phyloP scores from a whole-genome alignment of 148 eudicot genomes.

The Limonium bicolor region DNA sequence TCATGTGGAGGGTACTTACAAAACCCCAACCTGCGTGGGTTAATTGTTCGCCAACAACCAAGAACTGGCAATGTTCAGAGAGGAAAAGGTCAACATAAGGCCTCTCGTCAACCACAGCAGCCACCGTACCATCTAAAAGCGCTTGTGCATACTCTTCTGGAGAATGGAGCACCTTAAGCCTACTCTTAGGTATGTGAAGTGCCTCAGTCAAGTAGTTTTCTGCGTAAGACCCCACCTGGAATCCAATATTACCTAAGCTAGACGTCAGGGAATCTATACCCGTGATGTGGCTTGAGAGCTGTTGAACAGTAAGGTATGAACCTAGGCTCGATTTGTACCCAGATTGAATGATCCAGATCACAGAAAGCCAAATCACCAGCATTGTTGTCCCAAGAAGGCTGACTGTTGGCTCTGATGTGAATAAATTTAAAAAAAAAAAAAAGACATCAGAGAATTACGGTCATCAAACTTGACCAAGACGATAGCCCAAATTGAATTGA shows the following conservation, averaged over 20 bases:
- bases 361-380: conserved; percentile 74
- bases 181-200: conserved; percentile 40
- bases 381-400: conserved; percentile 71
- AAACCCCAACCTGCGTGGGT: conserved; percentile 78
- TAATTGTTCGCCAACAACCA: conserved; percentile 49
- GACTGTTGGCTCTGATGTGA: conserved; percentile 67
- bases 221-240: conserved; percentile 70
- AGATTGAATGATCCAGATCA: conserved; percentile 57
- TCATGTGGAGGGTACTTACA: conserved; percentile 27
- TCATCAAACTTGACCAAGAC: no score
- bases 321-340: conserved; percentile 85
- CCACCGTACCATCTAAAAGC: conserved; percentile 38
- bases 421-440: not conserved
- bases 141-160: conserved; percentile 61
- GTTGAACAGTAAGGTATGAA: conserved; percentile 73
- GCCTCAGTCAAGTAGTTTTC: conserved; percentile 47
- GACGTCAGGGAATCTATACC: conserved; percentile 59
- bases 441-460: no score
- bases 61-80: conserved; percentile 38
- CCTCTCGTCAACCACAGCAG: conserved; percentile 75
- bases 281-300: conserved; percentile 40
- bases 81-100: conserved; percentile 57
- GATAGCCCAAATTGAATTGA: no score
- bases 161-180: conserved; percentile 52
- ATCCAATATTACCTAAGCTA: conserved; percentile 38